Percentiles rank a stretch among this genome's conserved stretches.
These are phyloP conservation scores for Hevea brasiliensis DNA, from an alignment of 345 rosid species.

Conservation along the genomic window DNA sequence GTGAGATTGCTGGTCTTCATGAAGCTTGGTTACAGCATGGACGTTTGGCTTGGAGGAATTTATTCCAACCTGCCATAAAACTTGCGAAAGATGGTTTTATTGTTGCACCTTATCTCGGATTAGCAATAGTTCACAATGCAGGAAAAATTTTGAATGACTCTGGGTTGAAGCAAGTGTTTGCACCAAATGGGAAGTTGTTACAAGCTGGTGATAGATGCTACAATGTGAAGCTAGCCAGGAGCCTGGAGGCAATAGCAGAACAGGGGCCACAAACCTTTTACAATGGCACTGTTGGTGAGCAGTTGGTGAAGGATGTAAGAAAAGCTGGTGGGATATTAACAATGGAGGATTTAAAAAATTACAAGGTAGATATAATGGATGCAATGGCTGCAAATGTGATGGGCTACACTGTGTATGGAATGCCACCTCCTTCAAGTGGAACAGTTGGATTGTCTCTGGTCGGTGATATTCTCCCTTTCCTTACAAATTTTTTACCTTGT, in stretches of 20 bases:
- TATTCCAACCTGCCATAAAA: slow-evolving; percentile 71
- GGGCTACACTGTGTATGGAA: slow-evolving; percentile 72
- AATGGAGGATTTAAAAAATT: slow-evolving; percentile 80
- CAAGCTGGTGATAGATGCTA: slow-evolving; percentile 62
- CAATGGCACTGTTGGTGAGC: slow-evolving; percentile 70
- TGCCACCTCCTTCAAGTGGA: slow-evolving; percentile 95
- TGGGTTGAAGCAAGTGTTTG: slow-evolving; percentile 62
- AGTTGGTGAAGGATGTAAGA: slow-evolving; percentile 64
- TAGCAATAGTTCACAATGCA: slow-evolving; percentile 20
- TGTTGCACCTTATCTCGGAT: slow-evolving; percentile 63
- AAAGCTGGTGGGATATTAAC: slow-evolving; percentile 79
- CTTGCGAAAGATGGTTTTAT: slow-evolving; percentile 70
- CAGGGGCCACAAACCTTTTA: slow-evolving; percentile 72
- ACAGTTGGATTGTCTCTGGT: slow-evolving; percentile 74
- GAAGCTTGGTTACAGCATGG: slow-evolving; percentile 79
- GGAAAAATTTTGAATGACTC: slow-evolving; percentile 48
- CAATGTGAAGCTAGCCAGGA: slow-evolving; percentile 56
- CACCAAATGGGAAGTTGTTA: slow-evolving; percentile 65
- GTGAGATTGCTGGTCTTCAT: slow-evolving; percentile 90
- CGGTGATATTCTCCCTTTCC: slow-evolving; percentile 15
- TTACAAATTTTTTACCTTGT: background rate
- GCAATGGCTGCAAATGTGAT: slow-evolving; percentile 56
- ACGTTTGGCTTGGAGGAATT: slow-evolving; percentile 64
- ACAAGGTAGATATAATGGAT: slow-evolving; percentile 56
- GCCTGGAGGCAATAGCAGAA: slow-evolving; percentile 60